Base-by-base conservation (phyloP, 495 filamentous ascomycete species). In the Penicillium crystallinum region DNA sequence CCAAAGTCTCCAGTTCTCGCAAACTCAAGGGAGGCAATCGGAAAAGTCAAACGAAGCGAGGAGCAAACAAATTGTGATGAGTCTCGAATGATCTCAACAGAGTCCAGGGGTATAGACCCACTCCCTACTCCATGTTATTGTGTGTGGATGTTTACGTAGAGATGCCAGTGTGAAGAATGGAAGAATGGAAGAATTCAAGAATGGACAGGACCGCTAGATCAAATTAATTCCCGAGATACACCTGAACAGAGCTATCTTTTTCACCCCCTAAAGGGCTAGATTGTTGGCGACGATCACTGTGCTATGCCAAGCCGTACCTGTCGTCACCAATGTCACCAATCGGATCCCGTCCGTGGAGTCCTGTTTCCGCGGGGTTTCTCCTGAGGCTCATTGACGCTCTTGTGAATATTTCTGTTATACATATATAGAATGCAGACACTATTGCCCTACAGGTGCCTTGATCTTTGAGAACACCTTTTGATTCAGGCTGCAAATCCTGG, bases 21-120 rank as follows among this genome's bases (percentile, higher is more conserved):
- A 31, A 27, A 49, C 38, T 37, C 37, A 41, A 57, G 40, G 46
- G 47, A 53, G 38, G 6, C 30, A 22, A 12, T 39, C 18, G 33
- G 11, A 21, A 29, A 53, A 54, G 50, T 49, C 50, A 49, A 42
- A 39, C 14, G 36, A 59, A 40, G 59, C 27, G 59, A 56, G 56
- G 59, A 42, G 53, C 41, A 52, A 55, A 51, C 19, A 30, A 21
- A 58, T 61, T 67, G 61, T 72, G 67, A 72, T 56, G 52, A 63
- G 63, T 70, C 43, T 46, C n/a, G 34, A 36, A n/a, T 5, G 33
- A 17, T 0, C n/a, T 5, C 4, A 11, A 15, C 0, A 36, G 17
- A 36, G 34, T 36, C 14, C n/a, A 36, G 34, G 34, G 34, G 34
- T 5, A 36, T 36, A 7, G 34, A 36, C 34, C 45, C 45, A 41